These are phyloP conservation scores for Erythrobasidium hasegawianum DNA, from an alignment of 1,284 basidiomycete genomes.

Conservation along the genomic window DNA sequence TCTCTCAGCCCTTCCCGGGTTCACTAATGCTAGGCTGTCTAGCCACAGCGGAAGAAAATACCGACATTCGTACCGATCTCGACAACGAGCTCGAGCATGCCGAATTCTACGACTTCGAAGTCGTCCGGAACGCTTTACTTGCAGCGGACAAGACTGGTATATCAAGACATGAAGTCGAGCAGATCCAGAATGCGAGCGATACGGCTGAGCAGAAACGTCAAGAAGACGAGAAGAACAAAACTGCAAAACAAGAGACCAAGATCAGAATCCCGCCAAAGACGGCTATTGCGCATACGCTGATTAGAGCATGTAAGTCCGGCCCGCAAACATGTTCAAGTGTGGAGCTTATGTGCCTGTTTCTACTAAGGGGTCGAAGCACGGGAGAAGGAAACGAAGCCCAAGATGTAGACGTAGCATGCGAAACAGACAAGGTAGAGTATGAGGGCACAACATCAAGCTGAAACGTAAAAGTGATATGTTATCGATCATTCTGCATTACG, in stretches of 20 bases:
- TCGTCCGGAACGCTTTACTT: slow-evolving; percentile 63
- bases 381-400: too few species aligned
- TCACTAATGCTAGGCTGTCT: slow-evolving; percentile 51
- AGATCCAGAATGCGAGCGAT: slow-evolving; percentile 53
- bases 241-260: slow-evolving; percentile 41
- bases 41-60: slow-evolving; percentile 43
- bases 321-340: too few species aligned
- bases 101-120: slow-evolving; percentile 74
- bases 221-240: slow-evolving; percentile 22
- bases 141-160: slow-evolving; percentile 59
- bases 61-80: slow-evolving; percentile 76
- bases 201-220: slow-evolving; percentile 39
- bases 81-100: slow-evolving; percentile 97
- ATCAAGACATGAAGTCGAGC: slow-evolving; percentile 59
- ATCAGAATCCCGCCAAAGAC: slow-evolving; percentile 64
- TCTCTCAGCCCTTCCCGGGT: slow-evolving; percentile 43
- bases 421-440: too few species aligned
- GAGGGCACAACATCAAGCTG: too few species aligned
- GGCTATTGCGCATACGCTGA: slow-evolving; percentile 67
- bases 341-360: too few species aligned
- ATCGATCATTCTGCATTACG: too few species aligned
- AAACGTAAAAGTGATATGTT: too few species aligned
- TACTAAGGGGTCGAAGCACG: too few species aligned
- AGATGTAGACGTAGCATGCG: too few species aligned
- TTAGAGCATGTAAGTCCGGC: slow-evolving; percentile 59